phyloP scores from a whole-genome alignment of 345 rosid species.

The Excoecaria cochinchinensis region DNA sequence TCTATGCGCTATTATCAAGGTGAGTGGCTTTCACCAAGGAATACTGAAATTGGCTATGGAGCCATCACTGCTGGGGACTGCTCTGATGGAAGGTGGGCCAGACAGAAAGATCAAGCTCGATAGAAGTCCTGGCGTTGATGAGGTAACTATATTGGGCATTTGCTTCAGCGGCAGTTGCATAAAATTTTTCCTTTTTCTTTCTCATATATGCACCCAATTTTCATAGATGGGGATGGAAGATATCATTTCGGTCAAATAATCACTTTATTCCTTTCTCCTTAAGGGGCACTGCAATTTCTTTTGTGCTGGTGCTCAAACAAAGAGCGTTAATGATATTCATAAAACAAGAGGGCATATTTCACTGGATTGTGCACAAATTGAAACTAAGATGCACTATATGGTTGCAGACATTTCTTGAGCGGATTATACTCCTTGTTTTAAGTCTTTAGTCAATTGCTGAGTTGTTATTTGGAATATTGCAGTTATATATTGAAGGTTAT shows the following conservation, averaged over 20 bases:
- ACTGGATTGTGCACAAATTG: neutral
- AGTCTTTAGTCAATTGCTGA: conserved; percentile 10
- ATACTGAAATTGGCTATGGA: conserved; percentile 93
- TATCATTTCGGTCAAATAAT: neutral
- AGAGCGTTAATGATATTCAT: neutral
- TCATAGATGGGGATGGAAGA: neutral
- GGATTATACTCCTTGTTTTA: neutral
- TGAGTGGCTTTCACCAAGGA: conserved; percentile 86
- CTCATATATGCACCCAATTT: neutral
- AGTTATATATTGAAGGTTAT: conserved; percentile 93
- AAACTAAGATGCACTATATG: neutral
- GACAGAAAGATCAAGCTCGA: conserved; percentile 87
- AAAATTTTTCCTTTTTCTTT: neutral
- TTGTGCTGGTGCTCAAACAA: neutral
- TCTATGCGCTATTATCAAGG: conserved; percentile 39
- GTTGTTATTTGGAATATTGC: conserved; percentile 33
- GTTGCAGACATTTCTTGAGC: neutral
- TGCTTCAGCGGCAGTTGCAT: conserved; percentile 1
- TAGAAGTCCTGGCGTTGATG: conserved; percentile 80
- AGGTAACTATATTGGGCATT: conserved; percentile 45
- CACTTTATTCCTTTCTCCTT: neutral
- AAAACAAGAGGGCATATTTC: neutral
- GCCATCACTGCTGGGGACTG: conserved; percentile 79
- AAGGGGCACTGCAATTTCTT: neutral
- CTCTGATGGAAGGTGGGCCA: conserved; percentile 89